Base-by-base conservation (phyloP, 2,329 filamentous ascomycete genomes). In the Colletotrichum sp. region DNA sequence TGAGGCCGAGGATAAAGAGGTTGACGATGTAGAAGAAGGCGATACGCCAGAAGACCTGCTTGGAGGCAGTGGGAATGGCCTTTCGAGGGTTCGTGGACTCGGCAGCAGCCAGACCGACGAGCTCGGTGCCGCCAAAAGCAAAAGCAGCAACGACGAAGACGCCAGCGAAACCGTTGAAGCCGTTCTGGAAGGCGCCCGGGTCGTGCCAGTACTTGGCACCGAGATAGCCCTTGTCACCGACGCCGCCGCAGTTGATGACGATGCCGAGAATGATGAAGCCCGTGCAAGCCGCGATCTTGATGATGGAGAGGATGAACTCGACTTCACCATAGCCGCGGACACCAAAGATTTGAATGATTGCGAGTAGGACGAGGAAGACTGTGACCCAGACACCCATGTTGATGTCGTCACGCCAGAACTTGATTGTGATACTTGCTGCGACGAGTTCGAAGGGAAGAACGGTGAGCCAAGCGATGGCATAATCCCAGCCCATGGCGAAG, bases 371-470 rank as follows among this genome's bases (percentile, higher is more conserved):
- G 58, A 76, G 71, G 21, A 76, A 76, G 14, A 90, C 84, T 9
- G 89, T 85, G 59, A 92, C 87, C 89, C 90, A 92, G 62, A 91
- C 85, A 10, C 86, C 89, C 52, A 88, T 83, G 78, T 87, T 89
- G 69, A 92, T 81, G 71, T 87, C 86, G 0, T 83, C 80, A 55
- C 85, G 84, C 90, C 90, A 92, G 81, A 85, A 95, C 81, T 95
- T 92, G 77, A 96, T 94, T 69, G 95, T 93, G 61, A 95, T 86
- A 6, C 93, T 93, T 2, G 93, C 92, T 0, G 93, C 93, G 1
- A 92, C 94, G 55, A 96, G 87, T 81, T 96, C 94, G 8, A 95
- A 89, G 1, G 93, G 93, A 78, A 91, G 94, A 0, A 93, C 95
- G 69, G 93, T 91, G 13, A 92, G 88, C 93, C 92, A 96, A 36